Base-by-base conservation (phyloP, 2,329 filamentous ascomycete species). In the Shiraia sp. region DNA sequence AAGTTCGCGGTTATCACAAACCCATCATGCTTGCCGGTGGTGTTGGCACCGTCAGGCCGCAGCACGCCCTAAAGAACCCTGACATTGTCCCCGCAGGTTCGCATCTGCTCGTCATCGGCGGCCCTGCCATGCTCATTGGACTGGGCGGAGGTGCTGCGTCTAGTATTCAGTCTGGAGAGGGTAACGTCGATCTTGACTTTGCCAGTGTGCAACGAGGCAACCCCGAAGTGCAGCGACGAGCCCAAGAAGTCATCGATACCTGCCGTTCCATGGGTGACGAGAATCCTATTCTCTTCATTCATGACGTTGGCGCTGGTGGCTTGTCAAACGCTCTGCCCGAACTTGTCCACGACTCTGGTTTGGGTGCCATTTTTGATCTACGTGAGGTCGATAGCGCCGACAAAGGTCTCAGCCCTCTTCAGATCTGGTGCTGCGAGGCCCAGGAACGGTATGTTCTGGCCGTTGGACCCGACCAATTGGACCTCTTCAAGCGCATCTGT, bases 11-110 rank as follows among this genome's bases (percentile, higher is more conserved):
- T 16, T 99, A 95, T 68, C 93, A 97, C 73, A 99, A 99, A 75
- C 93, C 93, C 8, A 96, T 96, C 69, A 95, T 96, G 89, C 90
- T 99, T 72, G 93, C 93, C 49, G 93, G 93, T 64, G 93, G 93
- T 65, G 83, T 97, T 25, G 93, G 93, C 34, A 96, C 88, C 5
- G 92, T 97, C 22, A 78, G 93, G 43, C 92, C 93, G 10, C 85
- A 92, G 59, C 88, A 96, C 64, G 92, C 93, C 2, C 78, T 96
- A 45, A 99, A 99, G 73, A 81, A 88, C 49, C 82, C 86, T 7
- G 78, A 81, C 10, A 78, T 88, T 49, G 93, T 99, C 13, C 85
- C 85, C 37, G 81, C 90, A 36, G 92, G 90, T n/a, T 90, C 91
- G 13, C 88, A 92, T 65, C 81, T 95, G 32, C 86, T 99, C 53